Evolutionary conservation across 345 rosid species (phyloP).

Genomic region (Dipteronia sinensis): DNA sequence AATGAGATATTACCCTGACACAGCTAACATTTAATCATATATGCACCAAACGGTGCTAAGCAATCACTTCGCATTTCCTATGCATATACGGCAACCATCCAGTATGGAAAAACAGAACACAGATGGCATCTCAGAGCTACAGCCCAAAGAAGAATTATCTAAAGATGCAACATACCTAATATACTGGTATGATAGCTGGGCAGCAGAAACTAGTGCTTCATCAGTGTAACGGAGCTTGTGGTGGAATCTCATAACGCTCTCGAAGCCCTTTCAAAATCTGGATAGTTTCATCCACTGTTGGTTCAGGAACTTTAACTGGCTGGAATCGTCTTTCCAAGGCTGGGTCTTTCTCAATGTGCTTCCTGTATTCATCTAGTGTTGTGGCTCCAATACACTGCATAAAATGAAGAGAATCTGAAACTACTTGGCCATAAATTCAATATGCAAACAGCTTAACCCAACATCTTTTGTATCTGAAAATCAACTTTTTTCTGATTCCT

Average conservation of each 20-base stretch:
- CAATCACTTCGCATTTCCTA: not conserved
- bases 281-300: constrained; percentile 90
- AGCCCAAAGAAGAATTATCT: not conserved
- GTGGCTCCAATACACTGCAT: constrained; percentile 99
- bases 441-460: not conserved
- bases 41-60: not conserved
- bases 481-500: not conserved
- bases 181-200: constrained; percentile 91
- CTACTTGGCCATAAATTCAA: not conserved
- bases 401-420: constrained; percentile 14
- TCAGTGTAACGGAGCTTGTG: constrained; percentile 98
- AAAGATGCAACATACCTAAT: constrained; percentile 58
- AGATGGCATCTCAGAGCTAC: not conserved
- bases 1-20: not conserved
- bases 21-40: not conserved
- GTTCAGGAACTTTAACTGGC: constrained; percentile 99
- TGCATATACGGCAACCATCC: not conserved
- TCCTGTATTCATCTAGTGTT: constrained; percentile 94
- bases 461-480: not conserved
- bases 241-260: constrained; percentile 96
- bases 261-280: constrained; percentile 92
- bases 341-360: constrained; percentile 99
- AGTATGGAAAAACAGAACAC: not conserved
- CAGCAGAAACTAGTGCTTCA: constrained; percentile 86
- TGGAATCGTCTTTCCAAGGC: constrained; percentile 98